Base-by-base conservation (phyloP, 345 rosid genomes). In the Linum usitatissimum region DNA sequence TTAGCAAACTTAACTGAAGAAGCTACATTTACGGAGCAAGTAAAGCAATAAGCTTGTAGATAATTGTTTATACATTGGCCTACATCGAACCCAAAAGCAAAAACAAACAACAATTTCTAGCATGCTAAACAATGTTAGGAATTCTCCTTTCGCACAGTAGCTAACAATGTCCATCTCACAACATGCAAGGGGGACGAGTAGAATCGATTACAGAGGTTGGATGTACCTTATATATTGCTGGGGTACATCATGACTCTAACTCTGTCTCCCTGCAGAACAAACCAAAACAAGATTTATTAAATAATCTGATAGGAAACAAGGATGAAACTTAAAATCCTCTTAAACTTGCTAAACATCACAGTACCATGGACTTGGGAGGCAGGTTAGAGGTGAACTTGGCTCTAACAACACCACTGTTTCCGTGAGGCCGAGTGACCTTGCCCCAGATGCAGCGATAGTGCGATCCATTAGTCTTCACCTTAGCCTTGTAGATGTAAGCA, bases 371-470 rank as follows among this genome's bases (percentile, higher is more conserved):
- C 59, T 55, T 55, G 30, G 59, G 59, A 19, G 59, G 59, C 13
- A 55, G 59, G 59, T 55, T 55, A 19, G 30, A 18, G 20, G 23
- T 55, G 59, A 55, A 55, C 59, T 55, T 55, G 2, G 59, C 59
- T 55, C 59, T 55, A 20, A 55, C 59, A 19, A 55, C 59, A 55
- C 59, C 59, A 19, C 59, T 55, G 59, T 55, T 55, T 18, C 59
- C 59, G 18, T 55, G 59, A 1, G 59, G 14, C 59, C 59, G 23
- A 6, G 59, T n/a, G 15, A 55, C 59, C 59, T 55, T 55, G 23
- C 59, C 59, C 59, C 59, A 55, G 59, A 55, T 55, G 59, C 59
- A 55, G 28, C 59, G 59, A 28, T 55, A 55, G 59, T 55, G 59
- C 30, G 59, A 55, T 0, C 59, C 59, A 55, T 28, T 19, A 8